phyloP scores from a whole-genome alignment of 441 rosid species.

The Sinapis alba region DNA sequence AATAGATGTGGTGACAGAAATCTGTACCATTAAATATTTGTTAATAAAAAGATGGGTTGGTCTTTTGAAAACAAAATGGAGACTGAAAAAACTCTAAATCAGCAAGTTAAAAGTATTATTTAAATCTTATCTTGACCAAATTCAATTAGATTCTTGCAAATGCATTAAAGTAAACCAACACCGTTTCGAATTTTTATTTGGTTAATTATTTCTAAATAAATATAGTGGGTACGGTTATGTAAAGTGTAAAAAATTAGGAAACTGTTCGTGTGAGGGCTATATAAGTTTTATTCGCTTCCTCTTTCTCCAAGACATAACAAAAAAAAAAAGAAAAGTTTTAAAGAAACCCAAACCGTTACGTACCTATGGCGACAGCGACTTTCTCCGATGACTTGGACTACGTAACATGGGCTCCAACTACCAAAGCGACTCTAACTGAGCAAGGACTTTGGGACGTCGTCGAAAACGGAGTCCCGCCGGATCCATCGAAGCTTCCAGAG shows the following conservation, averaged over 20 bases:
- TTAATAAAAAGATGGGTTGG: neutral
- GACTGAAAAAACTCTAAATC: neutral
- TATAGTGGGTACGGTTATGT: neutral
- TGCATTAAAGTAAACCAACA: neutral
- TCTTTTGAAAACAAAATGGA: neutral
- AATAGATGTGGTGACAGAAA: too few species aligned
- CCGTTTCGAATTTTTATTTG: neutral
- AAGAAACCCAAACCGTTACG: neutral
- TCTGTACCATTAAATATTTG: neutral
- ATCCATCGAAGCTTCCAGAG: constrained; percentile 15
- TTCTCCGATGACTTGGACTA: neutral
- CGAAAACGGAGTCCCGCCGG: neutral
- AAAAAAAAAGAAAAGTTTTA: neutral
- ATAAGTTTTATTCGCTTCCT: neutral
- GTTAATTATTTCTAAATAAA: neutral
- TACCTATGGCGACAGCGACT: neutral
- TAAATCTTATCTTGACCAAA: neutral
- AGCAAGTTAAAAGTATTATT: neutral
- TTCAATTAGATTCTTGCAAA: neutral
- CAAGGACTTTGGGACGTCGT: constrained; percentile 10
- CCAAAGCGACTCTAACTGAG: neutral
- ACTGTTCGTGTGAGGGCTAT: neutral
- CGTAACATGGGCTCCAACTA: neutral
- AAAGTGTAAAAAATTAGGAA: neutral
- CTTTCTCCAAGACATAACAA: neutral